Evolutionary conservation across 2,329 filamentous ascomycete genomes (phyloP).

Genomic region (Byssoonygena ceratinophila): DNA sequence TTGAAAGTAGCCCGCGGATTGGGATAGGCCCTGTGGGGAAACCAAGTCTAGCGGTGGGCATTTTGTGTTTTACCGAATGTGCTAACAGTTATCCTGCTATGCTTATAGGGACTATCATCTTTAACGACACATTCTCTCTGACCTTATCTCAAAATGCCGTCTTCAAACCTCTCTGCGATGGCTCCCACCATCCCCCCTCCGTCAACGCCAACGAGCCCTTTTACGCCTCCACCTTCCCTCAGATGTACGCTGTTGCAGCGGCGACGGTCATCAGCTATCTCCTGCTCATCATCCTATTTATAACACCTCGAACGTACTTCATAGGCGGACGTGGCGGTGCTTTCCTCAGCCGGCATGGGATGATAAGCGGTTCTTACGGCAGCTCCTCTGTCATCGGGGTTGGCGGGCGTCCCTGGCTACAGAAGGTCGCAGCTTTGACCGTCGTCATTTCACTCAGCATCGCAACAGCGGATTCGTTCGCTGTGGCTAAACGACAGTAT

Average conservation of each 20-base stretch:
- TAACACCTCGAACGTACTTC: slow-evolving; percentile 88
- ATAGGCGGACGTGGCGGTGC: slow-evolving; percentile 58
- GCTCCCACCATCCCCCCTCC: slow-evolving; percentile 17
- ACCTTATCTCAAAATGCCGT: slow-evolving; percentile 41
- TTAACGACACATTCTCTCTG: slow-evolving; percentile 35
- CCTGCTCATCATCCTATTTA: slow-evolving; percentile 84
- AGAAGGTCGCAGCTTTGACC: slow-evolving; percentile 58
- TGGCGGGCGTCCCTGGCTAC: slow-evolving; percentile 84
- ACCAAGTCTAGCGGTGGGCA: no score
- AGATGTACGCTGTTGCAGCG: slow-evolving; percentile 83
- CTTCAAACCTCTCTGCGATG: slow-evolving; percentile 41
- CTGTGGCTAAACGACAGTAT: slow-evolving; percentile 74
- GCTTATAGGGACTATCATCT: slow-evolving; percentile 30
- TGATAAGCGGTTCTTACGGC: slow-evolving; percentile 68
- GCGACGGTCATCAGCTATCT: slow-evolving; percentile 87
- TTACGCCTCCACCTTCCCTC: slow-evolving; percentile 84
- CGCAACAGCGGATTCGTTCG: slow-evolving; percentile 82
- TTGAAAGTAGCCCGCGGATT: neutral
- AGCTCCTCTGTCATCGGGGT: slow-evolving; percentile 65
- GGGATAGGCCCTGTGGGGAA: no score
- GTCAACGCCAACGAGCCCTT: slow-evolving; percentile 72
- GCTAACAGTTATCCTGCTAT: neutral
- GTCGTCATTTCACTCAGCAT: slow-evolving; percentile 79
- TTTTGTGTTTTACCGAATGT: neutral
- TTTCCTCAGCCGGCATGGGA: slow-evolving; percentile 67